phyloP scores from a whole-genome alignment of 345 rosid genomes.

The Alliaria petiolata region DNA sequence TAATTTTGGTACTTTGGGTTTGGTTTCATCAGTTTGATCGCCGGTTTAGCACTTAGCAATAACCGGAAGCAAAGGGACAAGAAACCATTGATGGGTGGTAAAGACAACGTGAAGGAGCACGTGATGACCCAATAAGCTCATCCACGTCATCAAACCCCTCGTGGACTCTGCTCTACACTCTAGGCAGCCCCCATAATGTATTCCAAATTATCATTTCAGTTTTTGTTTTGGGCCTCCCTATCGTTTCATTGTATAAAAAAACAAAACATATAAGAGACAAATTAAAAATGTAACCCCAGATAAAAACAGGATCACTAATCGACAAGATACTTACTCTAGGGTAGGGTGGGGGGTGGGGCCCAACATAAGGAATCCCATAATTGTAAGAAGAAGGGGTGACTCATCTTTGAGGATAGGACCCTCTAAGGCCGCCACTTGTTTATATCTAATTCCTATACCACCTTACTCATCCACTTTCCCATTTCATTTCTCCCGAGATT shows the following conservation, averaged over 20 bases:
- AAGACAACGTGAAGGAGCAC: slow-evolving; percentile 16
- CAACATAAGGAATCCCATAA: not conserved
- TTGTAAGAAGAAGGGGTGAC: slow-evolving; percentile 9
- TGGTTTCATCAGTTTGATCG: no score
- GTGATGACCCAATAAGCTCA: not conserved
- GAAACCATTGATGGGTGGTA: not conserved
- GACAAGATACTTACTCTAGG: no score
- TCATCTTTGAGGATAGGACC: slow-evolving; percentile 25
- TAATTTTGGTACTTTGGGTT: no score
- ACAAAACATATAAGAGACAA: slow-evolving; percentile 14
- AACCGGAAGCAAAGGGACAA: slow-evolving; percentile 16
- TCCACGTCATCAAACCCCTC: slow-evolving; percentile 11
- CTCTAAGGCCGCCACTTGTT: slow-evolving; percentile 18
- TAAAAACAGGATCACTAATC: not conserved
- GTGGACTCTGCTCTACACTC: slow-evolving; percentile 2
- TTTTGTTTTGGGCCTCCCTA: not conserved
- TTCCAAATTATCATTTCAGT: not conserved
- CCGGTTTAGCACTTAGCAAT: no score
- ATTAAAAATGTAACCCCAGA: not conserved
- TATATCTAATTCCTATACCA: not conserved
- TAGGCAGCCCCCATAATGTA: not conserved
- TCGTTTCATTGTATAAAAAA: not conserved
- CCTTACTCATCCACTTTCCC: not conserved
- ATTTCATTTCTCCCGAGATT: not conserved
- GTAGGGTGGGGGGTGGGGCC: not conserved